These are phyloP conservation scores for Porodaedalea pini DNA, from an alignment of 1,284 basidiomycete species.

Conservation along the genomic window DNA sequence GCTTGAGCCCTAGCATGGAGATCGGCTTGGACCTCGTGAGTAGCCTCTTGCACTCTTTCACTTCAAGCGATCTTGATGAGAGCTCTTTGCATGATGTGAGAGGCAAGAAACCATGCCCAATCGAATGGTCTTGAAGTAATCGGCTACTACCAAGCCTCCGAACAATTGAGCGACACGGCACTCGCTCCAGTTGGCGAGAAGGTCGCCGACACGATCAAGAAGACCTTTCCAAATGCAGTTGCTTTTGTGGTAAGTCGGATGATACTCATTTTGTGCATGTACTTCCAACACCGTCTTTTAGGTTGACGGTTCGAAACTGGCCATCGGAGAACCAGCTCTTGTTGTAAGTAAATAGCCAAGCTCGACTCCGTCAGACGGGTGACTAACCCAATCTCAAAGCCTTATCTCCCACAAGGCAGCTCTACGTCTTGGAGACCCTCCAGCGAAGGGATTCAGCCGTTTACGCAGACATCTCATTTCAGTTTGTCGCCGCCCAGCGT, in stretches of 20 bases:
- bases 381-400: no score
- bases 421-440: slow-evolving; percentile 44
- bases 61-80: slow-evolving; percentile 1
- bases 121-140: slow-evolving; percentile 48
- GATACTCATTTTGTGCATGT: not conserved
- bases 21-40: slow-evolving; percentile 70
- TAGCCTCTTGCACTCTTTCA: slow-evolving; percentile 15
- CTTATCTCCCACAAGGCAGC: slow-evolving; percentile 41
- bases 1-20: slow-evolving; percentile 75
- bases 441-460: slow-evolving; percentile 31
- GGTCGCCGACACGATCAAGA: slow-evolving; percentile 49
- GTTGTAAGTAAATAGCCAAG: slow-evolving; percentile 44
- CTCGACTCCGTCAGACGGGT: no score
- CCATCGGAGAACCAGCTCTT: slow-evolving; percentile 46
- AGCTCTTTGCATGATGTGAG: not conserved
- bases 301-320: slow-evolving; percentile 57
- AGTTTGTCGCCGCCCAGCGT: slow-evolving; percentile 41
- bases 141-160: slow-evolving; percentile 72
- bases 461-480: slow-evolving; percentile 44
- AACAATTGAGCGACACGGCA: slow-evolving; percentile 52
- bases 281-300: slow-evolving; percentile 27
- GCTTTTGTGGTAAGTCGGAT: slow-evolving; percentile 55
- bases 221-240: slow-evolving; percentile 51
- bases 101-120: slow-evolving; percentile 58
- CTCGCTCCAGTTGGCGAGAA: slow-evolving; percentile 63